Base-by-base conservation (phyloP, 2,329 filamentous ascomycete species). In the Decorospora gaudefroyi region DNA sequence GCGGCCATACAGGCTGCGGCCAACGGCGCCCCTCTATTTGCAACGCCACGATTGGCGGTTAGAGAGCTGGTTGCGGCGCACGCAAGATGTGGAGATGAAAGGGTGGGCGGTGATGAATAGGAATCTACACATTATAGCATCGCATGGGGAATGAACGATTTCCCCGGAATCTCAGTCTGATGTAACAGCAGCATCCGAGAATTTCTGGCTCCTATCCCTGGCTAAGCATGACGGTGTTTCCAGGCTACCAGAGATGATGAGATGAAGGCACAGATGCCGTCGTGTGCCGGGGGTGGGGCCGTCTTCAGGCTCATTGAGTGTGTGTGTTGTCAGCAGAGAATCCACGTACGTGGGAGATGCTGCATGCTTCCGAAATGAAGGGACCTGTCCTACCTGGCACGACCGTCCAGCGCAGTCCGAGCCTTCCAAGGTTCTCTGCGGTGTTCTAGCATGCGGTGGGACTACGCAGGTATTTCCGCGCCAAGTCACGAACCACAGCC, bases 291-390 rank as follows among this genome's bases (percentile, higher is more conserved):
- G n/a, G 57, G 47, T 56, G 50, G 46, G 35, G 52, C 59, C 54
- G 58, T 62, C 31, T 61, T 65, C 65, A 68, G 64, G 65, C 67
- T 70, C 60, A 66, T 66, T 66, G 18, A 12, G 36, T 9, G 27
- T 52, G 54, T 65, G 62, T 55, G 58, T 54, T 62, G 63, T 66
- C 64, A 65, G 62, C 63, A 55, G 48, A 57, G 52, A 57, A 59
- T 61, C 63, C 65, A 62, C 53, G 49, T 53, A 57, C 40, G 57
- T 62, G 67, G 65, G 56, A 57, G 62, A 69, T 67, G 57, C 60
- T 68, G 64, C 64, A 67, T 59, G 47, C 34, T 59, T 55, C 67
- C 65, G 66, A 70, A 70, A 70, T 70, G 64, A 67, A 69, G 64
- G 67, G 63, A 53, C 49, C 57, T 64, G 66, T 69, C 55, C 59